Conservation (phyloP, 495 filamentous ascomycete species). For the Wilcoxina mikolae region DNA sequence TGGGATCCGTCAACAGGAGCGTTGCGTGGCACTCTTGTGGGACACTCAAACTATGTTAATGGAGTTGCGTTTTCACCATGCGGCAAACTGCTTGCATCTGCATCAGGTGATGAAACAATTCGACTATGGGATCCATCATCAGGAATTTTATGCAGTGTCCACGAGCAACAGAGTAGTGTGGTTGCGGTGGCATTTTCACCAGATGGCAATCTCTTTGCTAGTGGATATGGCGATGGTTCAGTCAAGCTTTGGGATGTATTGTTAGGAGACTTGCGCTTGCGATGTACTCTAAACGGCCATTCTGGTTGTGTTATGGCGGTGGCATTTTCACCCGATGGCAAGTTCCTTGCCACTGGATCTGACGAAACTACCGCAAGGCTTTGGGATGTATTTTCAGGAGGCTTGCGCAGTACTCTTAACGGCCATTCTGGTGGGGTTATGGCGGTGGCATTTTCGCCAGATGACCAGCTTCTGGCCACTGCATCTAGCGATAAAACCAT, state of each 20-base stretch:
- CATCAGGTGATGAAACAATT: not conserved
- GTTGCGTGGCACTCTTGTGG: not conserved
- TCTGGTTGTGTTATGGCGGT: constrained; percentile 12
- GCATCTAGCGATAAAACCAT: constrained; percentile 27
- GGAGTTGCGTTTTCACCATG: constrained; percentile 33
- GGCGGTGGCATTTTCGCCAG: constrained; percentile 32
- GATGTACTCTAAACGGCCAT: not conserved
- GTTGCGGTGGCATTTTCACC: constrained; percentile 32
- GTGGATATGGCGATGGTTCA: constrained; percentile 27
- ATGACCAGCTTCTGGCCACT: constrained; percentile 28
- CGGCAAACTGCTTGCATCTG: constrained; percentile 6
- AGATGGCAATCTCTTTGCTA: constrained; percentile 27
- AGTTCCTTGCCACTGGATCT: constrained; percentile 27
- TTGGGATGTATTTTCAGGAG: constrained; percentile 33
- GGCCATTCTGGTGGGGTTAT: not conserved
- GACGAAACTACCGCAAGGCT: constrained; percentile 28
- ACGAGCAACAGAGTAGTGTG: not conserved
- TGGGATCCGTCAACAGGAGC: not conserved
- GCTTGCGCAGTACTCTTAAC: not conserved
- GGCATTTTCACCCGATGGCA: constrained; percentile 31
- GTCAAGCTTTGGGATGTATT: constrained; percentile 32
- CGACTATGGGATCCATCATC: not conserved
- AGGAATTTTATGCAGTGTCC: not conserved
- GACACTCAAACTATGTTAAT: not conserved
- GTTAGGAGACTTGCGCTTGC: no score